A percentile compares a stretch with the other conserved stretches of the same genome.
Evolutionary conservation across 768 basidiomycete genomes (phyloP).

Genomic region (Collybia nuda): DNA sequence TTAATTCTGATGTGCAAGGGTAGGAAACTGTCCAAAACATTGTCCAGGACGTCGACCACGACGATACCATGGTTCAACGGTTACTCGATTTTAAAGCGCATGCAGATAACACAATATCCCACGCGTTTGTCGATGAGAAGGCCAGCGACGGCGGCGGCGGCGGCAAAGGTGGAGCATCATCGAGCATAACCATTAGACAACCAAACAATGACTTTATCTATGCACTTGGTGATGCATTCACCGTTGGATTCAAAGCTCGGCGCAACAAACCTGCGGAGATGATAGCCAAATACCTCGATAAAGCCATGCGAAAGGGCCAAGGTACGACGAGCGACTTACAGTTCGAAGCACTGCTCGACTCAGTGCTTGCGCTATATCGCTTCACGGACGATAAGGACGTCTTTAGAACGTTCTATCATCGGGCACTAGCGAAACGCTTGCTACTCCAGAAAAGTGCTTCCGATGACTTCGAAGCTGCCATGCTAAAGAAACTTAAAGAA

Average conservation of each 20-base stretch:
- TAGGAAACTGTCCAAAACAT: slow-evolving; percentile 63
- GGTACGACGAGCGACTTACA: slow-evolving; percentile 59
- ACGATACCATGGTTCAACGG: slow-evolving; percentile 77
- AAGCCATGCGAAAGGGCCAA: slow-evolving; percentile 85
- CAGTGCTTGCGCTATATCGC: slow-evolving; percentile 72
- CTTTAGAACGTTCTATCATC: slow-evolving; percentile 90
- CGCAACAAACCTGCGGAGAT: slow-evolving; percentile 88
- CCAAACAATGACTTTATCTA: slow-evolving; percentile 61
- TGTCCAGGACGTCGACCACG: slow-evolving; percentile 58
- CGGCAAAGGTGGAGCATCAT: slow-evolving; percentile 21
- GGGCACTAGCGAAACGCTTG: slow-evolving; percentile 83
- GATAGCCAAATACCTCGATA: slow-evolving; percentile 90
- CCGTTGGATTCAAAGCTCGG: slow-evolving; percentile 69
- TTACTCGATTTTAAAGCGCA: slow-evolving; percentile 68
- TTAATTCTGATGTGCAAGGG: not conserved
- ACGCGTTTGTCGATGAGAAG: slow-evolving; percentile 51
- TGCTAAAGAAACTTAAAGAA: slow-evolving; percentile 85
- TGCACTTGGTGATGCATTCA: slow-evolving; percentile 72
- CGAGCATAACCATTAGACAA: slow-evolving; percentile 30
- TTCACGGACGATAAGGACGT: slow-evolving; percentile 94
- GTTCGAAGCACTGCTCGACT: slow-evolving; percentile 65
- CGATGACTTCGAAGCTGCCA: slow-evolving; percentile 81
- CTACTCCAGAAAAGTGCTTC: slow-evolving; percentile 83
- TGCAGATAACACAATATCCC: slow-evolving; percentile 47
- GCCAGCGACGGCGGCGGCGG: slow-evolving; percentile 11